Conservation (phyloP, 2,329 filamentous ascomycete species). For the Neocucurbitaria cava region DNA sequence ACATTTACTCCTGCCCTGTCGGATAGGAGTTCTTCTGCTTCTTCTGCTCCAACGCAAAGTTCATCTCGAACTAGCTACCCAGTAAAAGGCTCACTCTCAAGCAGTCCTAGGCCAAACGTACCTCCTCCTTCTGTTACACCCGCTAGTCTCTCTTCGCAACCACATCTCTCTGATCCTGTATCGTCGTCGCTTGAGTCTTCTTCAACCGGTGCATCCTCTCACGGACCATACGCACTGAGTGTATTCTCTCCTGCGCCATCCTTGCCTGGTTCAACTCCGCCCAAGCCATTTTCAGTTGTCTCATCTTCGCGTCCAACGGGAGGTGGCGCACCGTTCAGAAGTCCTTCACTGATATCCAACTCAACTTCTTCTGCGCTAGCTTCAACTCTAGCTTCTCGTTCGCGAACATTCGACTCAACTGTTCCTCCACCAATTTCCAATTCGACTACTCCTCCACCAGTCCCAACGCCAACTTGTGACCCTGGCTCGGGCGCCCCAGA, state of each 20-base stretch:
- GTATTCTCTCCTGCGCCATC: neutral
- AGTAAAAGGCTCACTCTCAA: neutral
- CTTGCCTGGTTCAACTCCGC: neutral
- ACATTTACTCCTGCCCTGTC: neutral
- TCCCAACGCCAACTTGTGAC: neutral
- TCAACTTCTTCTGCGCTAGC: neutral
- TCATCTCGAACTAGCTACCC: neutral
- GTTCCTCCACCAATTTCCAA: neutral
- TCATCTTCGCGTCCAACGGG: neutral
- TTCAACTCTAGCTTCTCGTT: neutral
- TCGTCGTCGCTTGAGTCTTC: neutral
- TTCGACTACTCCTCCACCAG: neutral
- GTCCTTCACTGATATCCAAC: neutral
- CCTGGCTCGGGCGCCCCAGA: neutral
- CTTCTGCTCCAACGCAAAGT: neutral
- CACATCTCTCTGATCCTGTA: neutral
- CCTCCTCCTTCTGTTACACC: neutral
- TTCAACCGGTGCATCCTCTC: neutral
- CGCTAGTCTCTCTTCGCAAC: neutral
- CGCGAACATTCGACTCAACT: too few species aligned
- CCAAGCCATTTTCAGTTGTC: constrained; percentile 7
- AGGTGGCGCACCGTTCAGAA: neutral
- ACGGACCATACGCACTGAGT: neutral
- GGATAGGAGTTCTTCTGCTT: neutral
- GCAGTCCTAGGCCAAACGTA: neutral